Conservation (phyloP, 345 rosid genomes). For the Nasturtium officinale region DNA sequence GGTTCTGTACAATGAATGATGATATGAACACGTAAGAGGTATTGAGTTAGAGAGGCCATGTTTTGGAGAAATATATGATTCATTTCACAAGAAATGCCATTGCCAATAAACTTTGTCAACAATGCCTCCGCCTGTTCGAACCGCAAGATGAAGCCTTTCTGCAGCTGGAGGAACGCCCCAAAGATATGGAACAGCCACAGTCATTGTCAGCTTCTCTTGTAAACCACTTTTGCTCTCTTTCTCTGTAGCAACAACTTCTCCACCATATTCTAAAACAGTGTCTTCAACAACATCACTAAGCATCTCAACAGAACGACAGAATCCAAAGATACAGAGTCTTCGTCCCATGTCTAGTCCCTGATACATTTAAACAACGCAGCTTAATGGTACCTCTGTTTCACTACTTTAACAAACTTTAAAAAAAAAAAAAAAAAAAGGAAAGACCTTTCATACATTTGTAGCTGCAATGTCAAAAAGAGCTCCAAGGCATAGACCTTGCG, state of each 20-base stretch:
- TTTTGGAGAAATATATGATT: neutral
- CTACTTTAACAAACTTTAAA: neutral
- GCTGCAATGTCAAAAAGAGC: slow-evolving; percentile 93
- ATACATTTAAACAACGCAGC: slow-evolving; percentile 1
- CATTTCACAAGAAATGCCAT: slow-evolving; percentile 77
- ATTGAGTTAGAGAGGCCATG: slow-evolving; percentile 25
- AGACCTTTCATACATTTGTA: slow-evolving; percentile 63
- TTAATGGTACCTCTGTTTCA: neutral
- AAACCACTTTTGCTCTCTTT: slow-evolving; percentile 77
- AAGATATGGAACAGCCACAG: slow-evolving; percentile 88
- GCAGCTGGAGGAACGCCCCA: slow-evolving; percentile 99
- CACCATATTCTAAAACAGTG: slow-evolving; percentile 88
- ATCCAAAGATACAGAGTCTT: slow-evolving; percentile 92
- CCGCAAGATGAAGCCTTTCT: slow-evolving; percentile 91
- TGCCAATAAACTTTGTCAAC: slow-evolving; percentile 92
- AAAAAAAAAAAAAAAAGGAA: neutral
- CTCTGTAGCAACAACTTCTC: slow-evolving; percentile 89
- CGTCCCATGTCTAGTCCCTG: slow-evolving; percentile 94
- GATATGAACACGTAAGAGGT: slow-evolving; percentile 28
- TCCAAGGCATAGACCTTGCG: slow-evolving; percentile 80
- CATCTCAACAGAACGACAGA: slow-evolving; percentile 97
- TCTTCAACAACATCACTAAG: slow-evolving; percentile 94
- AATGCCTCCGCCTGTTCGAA: slow-evolving; percentile 87
- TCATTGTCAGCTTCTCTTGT: slow-evolving; percentile 89
- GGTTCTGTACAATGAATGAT: slow-evolving; percentile 44